Evolutionary conservation across 202 grass and related monocot species (phyloP), one percentile per base, ranked within the genome.

Genomic region (Schoenoplectus triqueter): DNA sequence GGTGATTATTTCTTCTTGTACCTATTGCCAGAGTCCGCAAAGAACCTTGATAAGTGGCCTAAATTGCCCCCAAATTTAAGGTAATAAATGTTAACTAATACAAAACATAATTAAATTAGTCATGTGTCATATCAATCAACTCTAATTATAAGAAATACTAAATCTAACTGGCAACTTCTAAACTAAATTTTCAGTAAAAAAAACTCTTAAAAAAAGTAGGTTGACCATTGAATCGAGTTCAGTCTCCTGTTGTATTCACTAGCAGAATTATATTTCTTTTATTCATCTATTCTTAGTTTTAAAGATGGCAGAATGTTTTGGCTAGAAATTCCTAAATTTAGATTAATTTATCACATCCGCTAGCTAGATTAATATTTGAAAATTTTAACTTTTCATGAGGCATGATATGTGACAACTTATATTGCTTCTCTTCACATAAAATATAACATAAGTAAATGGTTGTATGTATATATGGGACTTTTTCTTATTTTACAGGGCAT

Each of bases 1-100:
- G 73, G 20, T 21, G 93, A 95, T 69, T 95, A 92, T 78, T 95
- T 86, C 71, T 95, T 86, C 73, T 86, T 95, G n/a, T 50, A 93
- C 67, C 72, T 95, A 31, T 22, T 70, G 0, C 91, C 93, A 8
- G 79, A 60, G 57, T 75, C 72, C 46, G 14, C 62, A 20, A 85
- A 84, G 65, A 90, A 90, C 82, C 79, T 83, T 49, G 85, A 86
- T 62, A 90, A 84, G 82, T 95, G 93, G 93, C 93, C 93, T 31
- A 51, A 84, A 57, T 14, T 86, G 19, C 93, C 93, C 15, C 49
- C 13, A 48, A 47, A 84, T 17, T 69, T 95, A 61, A 95, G 90
- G 90, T 94, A 87, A 31, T 31, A 31, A 31, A 31, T 31, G 31
- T 31, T 31, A 31, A 31, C 31, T 31, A 31, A 31, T 31, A 31